Evolutionary conservation across 192 early-diverging fungal species (phyloP), one percentile per base, ranked within the genome.

Genomic region (Coemansia guatemalensis): DNA sequence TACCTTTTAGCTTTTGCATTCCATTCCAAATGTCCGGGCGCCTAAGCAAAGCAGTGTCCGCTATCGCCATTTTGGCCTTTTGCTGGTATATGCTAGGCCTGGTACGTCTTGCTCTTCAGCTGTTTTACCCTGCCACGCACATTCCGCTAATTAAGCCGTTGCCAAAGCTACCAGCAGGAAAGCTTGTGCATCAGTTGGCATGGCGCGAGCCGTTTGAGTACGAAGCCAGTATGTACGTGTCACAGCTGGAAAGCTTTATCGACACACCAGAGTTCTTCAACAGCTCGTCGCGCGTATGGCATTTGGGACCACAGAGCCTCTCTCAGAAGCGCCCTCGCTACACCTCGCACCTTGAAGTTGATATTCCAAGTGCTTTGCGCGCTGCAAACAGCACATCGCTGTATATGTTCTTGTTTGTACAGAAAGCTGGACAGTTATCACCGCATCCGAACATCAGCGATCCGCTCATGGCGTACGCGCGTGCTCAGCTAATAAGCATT

Each of bases 141-240:
- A 69, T 81, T 32, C 78, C 78, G 21, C 32, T 81, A 25, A 12
- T 81, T 1, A 75, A 64, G 56, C 66, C 69, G 21, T 48, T 54
- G 21, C 56, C 53, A 8, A 7, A 30, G 41, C 22, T 49, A 49
- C 54, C 58, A 9, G 51, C 58, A 8, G 53, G 41, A 17, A 48
- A 32, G 24, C 17, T 48, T 4, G 23, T 60, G 49, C 73, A 75
- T 58, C 25, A 21, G 22, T 58, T 81, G 39, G 69, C 78, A 3
- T 81, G 78, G 78, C 62, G 66, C 44, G 69, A 68, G 74, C 73
- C 73, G 7, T 73, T 75, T 35, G 69, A 75, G 29, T 81, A 73
- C 23, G 67, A 71, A 29, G 65, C 68, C 2, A 58, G 59, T 59
- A 64, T 81, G 70, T 81, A 81, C 60, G 62, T 75, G 30, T 67